phyloP scores from a whole-genome alignment of 2,329 filamentous ascomycete species.

The Rugonectria rugulosa region DNA sequence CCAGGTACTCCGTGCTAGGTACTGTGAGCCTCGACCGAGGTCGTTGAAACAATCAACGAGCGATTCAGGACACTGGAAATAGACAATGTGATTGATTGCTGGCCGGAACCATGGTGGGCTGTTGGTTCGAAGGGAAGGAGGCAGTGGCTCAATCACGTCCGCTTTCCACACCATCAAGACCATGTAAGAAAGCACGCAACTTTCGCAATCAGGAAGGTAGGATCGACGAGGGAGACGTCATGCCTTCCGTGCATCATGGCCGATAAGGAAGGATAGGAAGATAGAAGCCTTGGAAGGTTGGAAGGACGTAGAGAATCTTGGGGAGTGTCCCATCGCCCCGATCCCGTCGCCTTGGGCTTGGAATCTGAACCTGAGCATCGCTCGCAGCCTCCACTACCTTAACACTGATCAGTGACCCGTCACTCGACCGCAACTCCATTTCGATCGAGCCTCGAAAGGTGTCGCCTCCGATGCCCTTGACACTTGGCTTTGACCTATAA shows the following conservation, averaged over 20 bases:
- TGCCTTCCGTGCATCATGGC: too few species aligned
- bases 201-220: slow-evolving; percentile 4
- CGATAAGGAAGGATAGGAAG: too few species aligned
- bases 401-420: neutral
- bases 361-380: neutral
- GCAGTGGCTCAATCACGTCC: neutral
- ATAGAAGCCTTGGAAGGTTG: neutral
- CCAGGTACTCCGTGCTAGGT: too few species aligned
- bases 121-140: neutral
- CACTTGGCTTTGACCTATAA: too few species aligned
- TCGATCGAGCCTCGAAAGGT: too few species aligned
- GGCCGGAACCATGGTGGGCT: too few species aligned
- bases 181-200: slow-evolving; percentile 6
- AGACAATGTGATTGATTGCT: too few species aligned
- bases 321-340: neutral
- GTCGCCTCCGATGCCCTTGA: too few species aligned
- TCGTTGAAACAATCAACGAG: too few species aligned
- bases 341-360: slow-evolving; percentile 6
- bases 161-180: slow-evolving; percentile 7
- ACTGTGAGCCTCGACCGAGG: too few species aligned
- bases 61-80: too few species aligned
- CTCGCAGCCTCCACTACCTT: neutral
- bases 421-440: neutral
- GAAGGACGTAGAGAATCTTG: neutral
- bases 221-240: neutral